Evolutionary conservation across 2,329 filamentous ascomycete species (phyloP), one percentile per base, ranked within the genome.

Genomic region (Colletotrichum nymphaeae): DNA sequence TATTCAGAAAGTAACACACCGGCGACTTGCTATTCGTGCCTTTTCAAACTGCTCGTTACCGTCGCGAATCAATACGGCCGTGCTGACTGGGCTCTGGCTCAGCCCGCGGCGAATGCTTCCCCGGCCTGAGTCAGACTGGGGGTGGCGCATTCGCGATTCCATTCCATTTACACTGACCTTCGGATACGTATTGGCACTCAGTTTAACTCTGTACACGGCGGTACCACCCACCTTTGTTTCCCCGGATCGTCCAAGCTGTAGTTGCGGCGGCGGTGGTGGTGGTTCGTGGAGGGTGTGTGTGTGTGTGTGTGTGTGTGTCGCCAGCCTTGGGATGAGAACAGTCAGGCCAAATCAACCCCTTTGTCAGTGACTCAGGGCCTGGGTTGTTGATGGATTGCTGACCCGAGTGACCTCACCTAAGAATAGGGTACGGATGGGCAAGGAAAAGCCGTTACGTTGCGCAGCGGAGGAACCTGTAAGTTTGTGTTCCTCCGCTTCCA

Each of bases 51-150:
- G 22, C 22, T n/a, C 59, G 37, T 62, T 42, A 12, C 55, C 42
- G 42, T 57, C 12, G 56, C 55, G 24, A 65, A 60, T 30, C 52
- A 64, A 37, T 60, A 57, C 67, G 46, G 53, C 42, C 59, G 55
- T 55, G 59, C 55, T 62, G 59, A 70, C 70, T 65, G 53, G 55
- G n/a, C 24, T 28, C 8, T 24, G 42, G 35, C 57, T 28, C 46
- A 28, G 63, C 58, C 58, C 69, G 57, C 68, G 55, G 37, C 60
- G 55, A 24, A 24, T 53, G 60, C 35, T 69, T 73, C 67, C 70
- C 70, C 67, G 22, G 66, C 67, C 70, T 73, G 70, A 73, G 66
- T 73, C 70, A 70, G 70, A 64, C 58, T 64, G 70, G 66, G 65
- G 70, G 66, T 72, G 70, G 70, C 70, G 70, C 70, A 32, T 46